Percentiles rank a stretch among this genome's conserved stretches.
phyloP scores from a whole-genome alignment of 2,329 filamentous ascomycete genomes.

The Chaetomium olivaceum region DNA sequence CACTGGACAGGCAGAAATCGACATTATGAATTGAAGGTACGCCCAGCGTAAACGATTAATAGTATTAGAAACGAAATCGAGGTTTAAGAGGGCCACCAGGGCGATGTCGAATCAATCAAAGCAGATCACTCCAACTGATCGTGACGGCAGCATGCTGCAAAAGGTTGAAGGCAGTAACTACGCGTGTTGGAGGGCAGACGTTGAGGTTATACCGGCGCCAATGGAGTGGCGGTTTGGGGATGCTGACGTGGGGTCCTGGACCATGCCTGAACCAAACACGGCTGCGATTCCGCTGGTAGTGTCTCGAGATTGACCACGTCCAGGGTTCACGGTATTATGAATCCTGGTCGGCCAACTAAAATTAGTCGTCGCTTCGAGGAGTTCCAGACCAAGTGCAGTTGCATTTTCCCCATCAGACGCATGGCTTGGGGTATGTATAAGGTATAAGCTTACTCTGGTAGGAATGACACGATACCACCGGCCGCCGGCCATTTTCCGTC shows the following conservation, averaged over 20 bases:
- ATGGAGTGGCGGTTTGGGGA: background rate
- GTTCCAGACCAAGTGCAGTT: background rate
- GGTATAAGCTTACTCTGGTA: no score
- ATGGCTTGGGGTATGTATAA: no score
- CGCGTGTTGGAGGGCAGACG: background rate
- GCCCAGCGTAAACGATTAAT: constrained; percentile 4
- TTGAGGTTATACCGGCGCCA: background rate
- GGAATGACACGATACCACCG: no score
- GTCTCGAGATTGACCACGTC: constrained; percentile 1
- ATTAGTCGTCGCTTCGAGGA: background rate
- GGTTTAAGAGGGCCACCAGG: constrained; percentile 23
- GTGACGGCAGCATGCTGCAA: background rate
- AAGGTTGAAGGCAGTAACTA: background rate
- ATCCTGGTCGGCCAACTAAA: background rate
- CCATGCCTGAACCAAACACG: background rate
- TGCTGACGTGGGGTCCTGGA: no score
- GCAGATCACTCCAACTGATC: background rate
- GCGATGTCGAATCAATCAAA: constrained; percentile 7
- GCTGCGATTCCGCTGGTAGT: background rate
- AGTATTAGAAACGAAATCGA: background rate
- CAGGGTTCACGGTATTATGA: background rate
- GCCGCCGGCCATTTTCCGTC: background rate
- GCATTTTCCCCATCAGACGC: no score
- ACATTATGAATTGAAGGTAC: constrained; percentile 22
- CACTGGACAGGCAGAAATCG: constrained; percentile 34